Conservation (phyloP, 768 basidiomycete genomes). For the Trametes cingulata region DNA sequence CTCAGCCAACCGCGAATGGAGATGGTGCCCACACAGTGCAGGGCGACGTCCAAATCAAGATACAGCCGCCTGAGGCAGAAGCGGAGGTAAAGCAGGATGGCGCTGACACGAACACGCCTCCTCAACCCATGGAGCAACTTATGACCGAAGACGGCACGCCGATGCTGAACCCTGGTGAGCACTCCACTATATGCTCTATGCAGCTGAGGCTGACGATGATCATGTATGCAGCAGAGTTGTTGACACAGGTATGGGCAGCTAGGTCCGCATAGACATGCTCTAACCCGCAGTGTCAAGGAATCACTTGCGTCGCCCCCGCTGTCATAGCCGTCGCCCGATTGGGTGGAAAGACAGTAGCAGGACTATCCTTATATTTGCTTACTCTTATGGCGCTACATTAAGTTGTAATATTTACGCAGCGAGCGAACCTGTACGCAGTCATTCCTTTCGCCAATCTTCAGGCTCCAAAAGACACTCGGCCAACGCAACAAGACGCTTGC, state of each 20-base stretch:
- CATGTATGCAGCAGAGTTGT: slow-evolving; percentile 49
- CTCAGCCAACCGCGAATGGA: neutral
- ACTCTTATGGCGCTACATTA: slow-evolving; percentile 7
- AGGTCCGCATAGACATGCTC: slow-evolving; percentile 10
- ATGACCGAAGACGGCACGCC: slow-evolving; percentile 65
- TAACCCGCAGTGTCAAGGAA: slow-evolving; percentile 41
- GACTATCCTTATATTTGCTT: slow-evolving; percentile 15
- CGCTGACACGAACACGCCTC: slow-evolving; percentile 24
- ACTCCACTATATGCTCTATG: neutral
- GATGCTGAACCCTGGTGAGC: slow-evolving; percentile 67
- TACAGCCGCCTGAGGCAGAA: slow-evolving; percentile 8
- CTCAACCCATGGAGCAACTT: slow-evolving; percentile 53
- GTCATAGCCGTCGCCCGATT: slow-evolving; percentile 36
- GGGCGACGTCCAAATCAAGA: neutral
- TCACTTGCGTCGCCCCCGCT: slow-evolving; percentile 73
- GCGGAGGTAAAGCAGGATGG: slow-evolving; percentile 6
- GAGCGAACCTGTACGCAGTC: no score
- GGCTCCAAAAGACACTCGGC: no score
- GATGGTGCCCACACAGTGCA: neutral
- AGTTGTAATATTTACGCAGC: slow-evolving; percentile 1
- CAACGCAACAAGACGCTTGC: no score
- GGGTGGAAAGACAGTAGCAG: neutral
- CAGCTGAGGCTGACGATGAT: neutral
- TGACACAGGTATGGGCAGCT: slow-evolving; percentile 54
- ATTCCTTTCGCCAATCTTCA: neutral